Evolutionary conservation across 1,284 basidiomycete genomes (phyloP).

Genomic region (Melampsora americana): DNA sequence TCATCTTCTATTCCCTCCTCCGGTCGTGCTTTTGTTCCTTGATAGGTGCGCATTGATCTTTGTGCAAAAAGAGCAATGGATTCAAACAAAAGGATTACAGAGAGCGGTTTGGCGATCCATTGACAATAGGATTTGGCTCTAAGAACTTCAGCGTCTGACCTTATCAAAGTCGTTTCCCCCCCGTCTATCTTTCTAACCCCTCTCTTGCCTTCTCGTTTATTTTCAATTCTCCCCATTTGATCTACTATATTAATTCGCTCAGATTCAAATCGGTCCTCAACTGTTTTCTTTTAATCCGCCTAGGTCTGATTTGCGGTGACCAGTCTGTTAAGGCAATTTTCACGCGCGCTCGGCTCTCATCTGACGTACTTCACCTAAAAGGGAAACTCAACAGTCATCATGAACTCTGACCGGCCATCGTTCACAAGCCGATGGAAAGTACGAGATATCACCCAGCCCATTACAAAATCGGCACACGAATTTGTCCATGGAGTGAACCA

Average conservation of each 20-base stretch:
- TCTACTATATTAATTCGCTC: background rate
- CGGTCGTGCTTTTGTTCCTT: conserved; percentile 11
- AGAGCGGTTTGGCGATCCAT: background rate
- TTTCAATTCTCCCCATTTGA: background rate
- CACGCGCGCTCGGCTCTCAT: conserved; percentile 1
- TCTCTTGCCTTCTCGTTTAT: background rate
- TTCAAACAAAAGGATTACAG: conserved; percentile 2
- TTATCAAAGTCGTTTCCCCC: background rate
- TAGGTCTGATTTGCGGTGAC: background rate
- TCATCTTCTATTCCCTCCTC: conserved; percentile 5
- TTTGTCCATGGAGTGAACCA: background rate
- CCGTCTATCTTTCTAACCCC: conserved; percentile 9
- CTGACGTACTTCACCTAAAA: conserved; percentile 6
- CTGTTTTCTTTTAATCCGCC: background rate
- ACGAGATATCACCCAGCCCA: conserved; percentile 8
- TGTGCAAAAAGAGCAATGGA: background rate
- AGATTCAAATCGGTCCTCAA: conserved; percentile 8
- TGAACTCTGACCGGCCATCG: conserved; percentile 1
- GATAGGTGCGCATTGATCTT: background rate
- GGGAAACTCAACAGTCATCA: background rate
- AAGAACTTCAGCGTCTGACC: too few species aligned
- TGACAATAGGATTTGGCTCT: too few species aligned
- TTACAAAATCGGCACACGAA: conserved; percentile 8
- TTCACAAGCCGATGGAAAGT: conserved; percentile 9
- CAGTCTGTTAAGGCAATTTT: conserved; percentile 9